phyloP scores from a whole-genome alignment of 1,139 yeast genomes.

The Suhomyces bribrorum region DNA sequence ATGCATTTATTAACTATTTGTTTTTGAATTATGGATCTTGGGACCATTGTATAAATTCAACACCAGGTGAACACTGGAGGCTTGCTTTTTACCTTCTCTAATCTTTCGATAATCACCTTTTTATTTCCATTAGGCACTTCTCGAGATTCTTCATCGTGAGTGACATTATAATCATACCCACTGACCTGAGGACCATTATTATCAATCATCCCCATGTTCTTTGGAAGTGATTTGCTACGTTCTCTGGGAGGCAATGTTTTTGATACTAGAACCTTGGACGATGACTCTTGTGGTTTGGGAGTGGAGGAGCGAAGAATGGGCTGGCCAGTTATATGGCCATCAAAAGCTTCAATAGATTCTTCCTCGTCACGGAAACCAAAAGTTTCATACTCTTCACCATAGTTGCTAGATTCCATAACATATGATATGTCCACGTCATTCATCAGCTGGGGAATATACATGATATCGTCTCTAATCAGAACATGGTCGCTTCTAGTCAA shows the following conservation, averaged over 20 bases:
- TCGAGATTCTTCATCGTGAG: conserved; percentile 2
- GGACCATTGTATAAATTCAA: conserved; percentile 18
- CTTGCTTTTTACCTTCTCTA: conserved; percentile 55
- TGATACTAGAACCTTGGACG: background rate
- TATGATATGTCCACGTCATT: conserved; percentile 17
- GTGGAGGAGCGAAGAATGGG: too few species aligned
- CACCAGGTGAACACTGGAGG: conserved; percentile 78
- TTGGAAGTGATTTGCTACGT: background rate
- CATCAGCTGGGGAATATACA: conserved; percentile 52
- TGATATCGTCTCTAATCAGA: conserved; percentile 60
- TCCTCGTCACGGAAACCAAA: background rate
- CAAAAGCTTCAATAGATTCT: background rate
- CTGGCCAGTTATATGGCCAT: background rate
- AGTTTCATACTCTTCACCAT: conserved; percentile 16
- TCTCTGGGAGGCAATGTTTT: background rate
- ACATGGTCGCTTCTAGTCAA: conserved; percentile 60
- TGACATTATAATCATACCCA: conserved; percentile 18
- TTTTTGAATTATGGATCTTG: too few species aligned
- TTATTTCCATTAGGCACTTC: conserved; percentile 24
- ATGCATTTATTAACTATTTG: too few species aligned
- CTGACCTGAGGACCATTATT: conserved; percentile 1
- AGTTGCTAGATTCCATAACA: conserved; percentile 25
- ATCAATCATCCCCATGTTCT: background rate
- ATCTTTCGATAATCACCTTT: conserved; percentile 60
- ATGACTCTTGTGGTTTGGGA: background rate